phyloP scores from a whole-genome alignment of 495 filamentous ascomycete genomes.

The Xylaria intraflava region DNA sequence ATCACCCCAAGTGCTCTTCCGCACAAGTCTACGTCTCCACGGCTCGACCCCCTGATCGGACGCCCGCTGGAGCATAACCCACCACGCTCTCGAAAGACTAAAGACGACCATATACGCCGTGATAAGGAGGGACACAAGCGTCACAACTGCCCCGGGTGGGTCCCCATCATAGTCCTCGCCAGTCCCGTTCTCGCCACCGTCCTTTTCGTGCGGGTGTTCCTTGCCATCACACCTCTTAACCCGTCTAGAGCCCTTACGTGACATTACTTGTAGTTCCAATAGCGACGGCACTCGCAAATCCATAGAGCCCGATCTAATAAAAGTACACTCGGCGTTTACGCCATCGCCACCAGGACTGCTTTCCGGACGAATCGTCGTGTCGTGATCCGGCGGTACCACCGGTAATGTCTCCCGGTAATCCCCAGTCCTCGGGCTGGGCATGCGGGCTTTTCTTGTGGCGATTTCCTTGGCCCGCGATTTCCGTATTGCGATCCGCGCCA shows the following conservation, averaged over 20 bases:
- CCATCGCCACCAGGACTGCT: neutral
- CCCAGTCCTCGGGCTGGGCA: slow-evolving; percentile 12
- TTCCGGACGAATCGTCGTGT: neutral
- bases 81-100: slow-evolving; percentile 18
- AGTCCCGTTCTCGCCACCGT: neutral
- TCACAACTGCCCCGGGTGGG: neutral
- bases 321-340: neutral
- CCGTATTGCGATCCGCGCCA: slow-evolving; percentile 15
- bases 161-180: neutral
- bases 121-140: slow-evolving; percentile 8
- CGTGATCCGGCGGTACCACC: neutral
- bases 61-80: slow-evolving; percentile 20
- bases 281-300: neutral
- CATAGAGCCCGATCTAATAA: neutral
- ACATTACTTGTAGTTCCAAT: neutral
- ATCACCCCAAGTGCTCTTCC: slow-evolving; percentile 25
- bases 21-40: slow-evolving; percentile 19
- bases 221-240: neutral
- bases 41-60: slow-evolving; percentile 25
- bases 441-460: slow-evolving; percentile 4
- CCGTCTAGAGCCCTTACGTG: neutral
- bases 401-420: neutral
- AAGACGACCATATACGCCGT: slow-evolving; percentile 13
- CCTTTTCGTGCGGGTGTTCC: neutral
- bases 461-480: slow-evolving; percentile 17